These are phyloP conservation scores for Scleroderma bovista DNA, from an alignment of 768 basidiomycete genomes.

Conservation along the genomic window DNA sequence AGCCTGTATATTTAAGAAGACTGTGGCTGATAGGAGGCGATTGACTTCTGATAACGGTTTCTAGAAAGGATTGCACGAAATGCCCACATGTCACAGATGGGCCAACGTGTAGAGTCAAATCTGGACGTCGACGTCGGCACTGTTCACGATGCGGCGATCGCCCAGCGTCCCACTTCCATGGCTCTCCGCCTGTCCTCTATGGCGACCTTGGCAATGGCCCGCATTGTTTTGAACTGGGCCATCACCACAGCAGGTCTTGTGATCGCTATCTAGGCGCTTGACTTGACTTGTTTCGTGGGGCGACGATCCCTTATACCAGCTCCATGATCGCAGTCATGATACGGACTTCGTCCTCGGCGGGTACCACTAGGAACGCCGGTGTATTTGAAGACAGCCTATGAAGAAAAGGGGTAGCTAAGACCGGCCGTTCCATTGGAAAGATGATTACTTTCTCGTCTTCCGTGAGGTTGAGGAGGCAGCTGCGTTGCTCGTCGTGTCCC, in stretches of 20 bases:
- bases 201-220: conserved; percentile 29
- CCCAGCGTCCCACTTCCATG: conserved; percentile 25
- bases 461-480: too few relatives aligned
- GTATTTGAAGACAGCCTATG: conserved; percentile 50
- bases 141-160: conserved; percentile 41
- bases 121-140: conserved; percentile 52
- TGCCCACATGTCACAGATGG: conserved; percentile 7
- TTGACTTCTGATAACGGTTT: too few relatives aligned
- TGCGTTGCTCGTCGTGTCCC: too few relatives aligned
- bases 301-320: conserved; percentile 17
- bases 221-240: conserved; percentile 13
- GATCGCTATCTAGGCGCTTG: conserved; percentile 19
- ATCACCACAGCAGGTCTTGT: conserved; percentile 15
- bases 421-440: not conserved
- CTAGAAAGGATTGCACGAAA: not conserved
- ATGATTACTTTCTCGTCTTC: conserved; percentile 68
- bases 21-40: too few relatives aligned
- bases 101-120: conserved; percentile 38
- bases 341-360: conserved; percentile 31
- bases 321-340: conserved; percentile 28
- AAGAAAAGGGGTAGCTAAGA: conserved; percentile 4
- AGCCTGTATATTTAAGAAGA: not conserved
- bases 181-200: conserved; percentile 18
- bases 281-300: conserved; percentile 18
- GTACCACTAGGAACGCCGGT: conserved; percentile 20